Evolutionary conservation across 805 yeast species (phyloP).

Genomic region (Starmerella davenportii): DNA sequence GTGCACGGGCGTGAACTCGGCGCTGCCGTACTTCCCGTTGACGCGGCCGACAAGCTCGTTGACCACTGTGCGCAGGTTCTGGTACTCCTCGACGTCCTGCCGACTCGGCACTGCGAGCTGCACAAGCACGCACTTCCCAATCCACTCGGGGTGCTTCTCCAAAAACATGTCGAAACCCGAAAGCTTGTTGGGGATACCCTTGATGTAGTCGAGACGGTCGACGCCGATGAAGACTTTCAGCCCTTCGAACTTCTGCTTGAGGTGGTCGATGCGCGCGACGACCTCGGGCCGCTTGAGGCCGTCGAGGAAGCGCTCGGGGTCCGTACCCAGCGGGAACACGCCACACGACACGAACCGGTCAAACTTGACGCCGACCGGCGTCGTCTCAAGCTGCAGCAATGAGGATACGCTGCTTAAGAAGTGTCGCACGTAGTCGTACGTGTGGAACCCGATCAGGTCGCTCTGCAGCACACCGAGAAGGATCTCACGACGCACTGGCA

Average conservation of each 20-base stretch:
- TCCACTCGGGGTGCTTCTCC: slow-evolving; percentile 92
- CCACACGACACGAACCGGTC: slow-evolving; percentile 72
- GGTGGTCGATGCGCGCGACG: slow-evolving; percentile 41
- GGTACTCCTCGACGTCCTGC: slow-evolving; percentile 97
- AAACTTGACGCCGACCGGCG: slow-evolving; percentile 79
- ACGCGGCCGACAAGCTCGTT: slow-evolving; percentile 93
- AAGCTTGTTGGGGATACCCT: slow-evolving; percentile 93
- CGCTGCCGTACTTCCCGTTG: slow-evolving; percentile 89
- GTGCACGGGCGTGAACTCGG: slow-evolving; percentile 94
- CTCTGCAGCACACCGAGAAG: slow-evolving; percentile 82
- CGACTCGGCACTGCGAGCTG: slow-evolving; percentile 97
- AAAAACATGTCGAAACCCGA: slow-evolving; percentile 91
- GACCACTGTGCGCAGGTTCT: slow-evolving; percentile 77
- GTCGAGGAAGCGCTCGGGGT: slow-evolving; percentile 72
- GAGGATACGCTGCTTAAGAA: slow-evolving; percentile 78
- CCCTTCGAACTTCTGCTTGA: slow-evolving; percentile 51
- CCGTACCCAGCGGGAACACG: slow-evolving; percentile 98
- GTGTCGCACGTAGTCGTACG: slow-evolving; percentile 97
- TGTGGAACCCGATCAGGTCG: slow-evolving; percentile 91
- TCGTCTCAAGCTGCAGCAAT: slow-evolving; percentile 60
- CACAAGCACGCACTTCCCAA: slow-evolving; percentile 85
- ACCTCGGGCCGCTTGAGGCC: slow-evolving; percentile 55
- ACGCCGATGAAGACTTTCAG: slow-evolving; percentile 87
- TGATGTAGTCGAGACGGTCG: slow-evolving; percentile 87
- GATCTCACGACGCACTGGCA: slow-evolving; percentile 89